phyloP scores from a whole-genome alignment of 805 yeast genomes.

The Pichia ethanolica region DNA sequence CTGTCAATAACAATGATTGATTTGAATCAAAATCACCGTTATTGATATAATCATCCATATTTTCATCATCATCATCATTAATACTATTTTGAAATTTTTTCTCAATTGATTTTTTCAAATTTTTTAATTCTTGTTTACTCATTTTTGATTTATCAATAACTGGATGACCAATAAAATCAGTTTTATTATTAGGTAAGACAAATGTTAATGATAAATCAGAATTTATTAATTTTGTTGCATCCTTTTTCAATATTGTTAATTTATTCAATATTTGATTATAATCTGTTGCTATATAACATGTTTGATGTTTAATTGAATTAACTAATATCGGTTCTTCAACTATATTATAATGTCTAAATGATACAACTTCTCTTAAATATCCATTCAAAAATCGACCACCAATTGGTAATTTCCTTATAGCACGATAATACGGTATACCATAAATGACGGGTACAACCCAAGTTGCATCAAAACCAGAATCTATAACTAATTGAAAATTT shows the following conservation, averaged over 20 bases:
- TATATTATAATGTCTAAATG: slow-evolving; percentile 88
- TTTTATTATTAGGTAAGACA: slow-evolving; percentile 81
- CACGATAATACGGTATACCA: slow-evolving; percentile 71
- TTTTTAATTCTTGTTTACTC: slow-evolving; percentile 7
- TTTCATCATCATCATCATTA: slow-evolving; percentile 47
- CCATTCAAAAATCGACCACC: slow-evolving; percentile 87
- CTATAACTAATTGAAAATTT: slow-evolving; percentile 76
- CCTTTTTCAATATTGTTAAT: slow-evolving; percentile 20
- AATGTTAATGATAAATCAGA: slow-evolving; percentile 49
- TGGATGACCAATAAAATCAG: slow-evolving; percentile 64
- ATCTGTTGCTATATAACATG: slow-evolving; percentile 62
- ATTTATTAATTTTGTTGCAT: slow-evolving; percentile 11
- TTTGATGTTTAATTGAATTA: slow-evolving; percentile 75
- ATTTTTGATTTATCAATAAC: slow-evolving; percentile 13
- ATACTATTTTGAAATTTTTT: slow-evolving; percentile 81
- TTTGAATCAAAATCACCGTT: slow-evolving; percentile 28
- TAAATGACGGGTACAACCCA: slow-evolving; percentile 80
- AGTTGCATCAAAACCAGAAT: slow-evolving; percentile 82
- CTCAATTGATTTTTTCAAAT: slow-evolving; percentile 38
- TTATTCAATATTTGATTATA: slow-evolving; percentile 31
- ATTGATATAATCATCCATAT: slow-evolving; percentile 9
- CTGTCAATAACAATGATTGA: slow-evolving; percentile 62
- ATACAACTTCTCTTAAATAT: slow-evolving; percentile 70
- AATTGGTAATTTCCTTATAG: slow-evolving; percentile 68
- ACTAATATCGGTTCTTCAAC: slow-evolving; percentile 83